Percentiles rank a stretch among this genome's conserved stretches.
Conservation (phyloP, 1,284 basidiomycete species). For the Rhodotorula sp. region DNA sequence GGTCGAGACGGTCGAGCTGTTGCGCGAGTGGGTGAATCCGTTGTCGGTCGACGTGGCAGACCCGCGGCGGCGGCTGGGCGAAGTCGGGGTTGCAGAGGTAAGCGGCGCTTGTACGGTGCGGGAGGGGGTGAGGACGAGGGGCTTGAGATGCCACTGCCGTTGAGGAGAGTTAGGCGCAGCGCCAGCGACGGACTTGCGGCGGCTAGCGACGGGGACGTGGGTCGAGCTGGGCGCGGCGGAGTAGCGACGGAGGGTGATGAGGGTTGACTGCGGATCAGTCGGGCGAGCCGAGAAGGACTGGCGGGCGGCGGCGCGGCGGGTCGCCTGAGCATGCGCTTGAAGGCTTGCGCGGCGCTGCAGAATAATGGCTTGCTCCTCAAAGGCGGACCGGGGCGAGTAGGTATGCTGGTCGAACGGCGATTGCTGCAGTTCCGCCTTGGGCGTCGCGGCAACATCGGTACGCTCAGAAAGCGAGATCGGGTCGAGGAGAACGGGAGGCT, state of each 20-base stretch:
- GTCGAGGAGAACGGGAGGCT: not conserved
- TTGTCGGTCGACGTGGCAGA: not conserved
- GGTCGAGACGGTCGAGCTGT: not conserved
- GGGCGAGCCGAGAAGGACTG: not conserved
- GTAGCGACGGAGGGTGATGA: not conserved
- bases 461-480: too few relatives aligned
- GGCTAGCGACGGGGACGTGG: not conserved
- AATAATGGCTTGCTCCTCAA: not conserved
- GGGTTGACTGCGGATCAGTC: not conserved
- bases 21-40: not conserved
- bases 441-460: not conserved
- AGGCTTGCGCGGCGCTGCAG: not conserved
- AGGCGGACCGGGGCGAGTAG: not conserved
- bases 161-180: not conserved
- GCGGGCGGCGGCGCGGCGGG: not conserved
- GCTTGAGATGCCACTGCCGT: constrained; percentile 13
- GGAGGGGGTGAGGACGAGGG: constrained; percentile 35
- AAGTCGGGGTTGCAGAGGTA: not conserved
- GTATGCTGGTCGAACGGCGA: not conserved
- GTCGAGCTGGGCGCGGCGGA: not conserved
- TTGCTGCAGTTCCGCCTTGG: not conserved
- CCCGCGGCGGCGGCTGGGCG: not conserved
- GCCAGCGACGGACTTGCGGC: not conserved
- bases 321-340: not conserved
- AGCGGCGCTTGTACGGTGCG: constrained; percentile 29